Evolutionary conservation across 2,329 filamentous ascomycete genomes (phyloP).

Genomic region (Aspergillus eucalypticola): DNA sequence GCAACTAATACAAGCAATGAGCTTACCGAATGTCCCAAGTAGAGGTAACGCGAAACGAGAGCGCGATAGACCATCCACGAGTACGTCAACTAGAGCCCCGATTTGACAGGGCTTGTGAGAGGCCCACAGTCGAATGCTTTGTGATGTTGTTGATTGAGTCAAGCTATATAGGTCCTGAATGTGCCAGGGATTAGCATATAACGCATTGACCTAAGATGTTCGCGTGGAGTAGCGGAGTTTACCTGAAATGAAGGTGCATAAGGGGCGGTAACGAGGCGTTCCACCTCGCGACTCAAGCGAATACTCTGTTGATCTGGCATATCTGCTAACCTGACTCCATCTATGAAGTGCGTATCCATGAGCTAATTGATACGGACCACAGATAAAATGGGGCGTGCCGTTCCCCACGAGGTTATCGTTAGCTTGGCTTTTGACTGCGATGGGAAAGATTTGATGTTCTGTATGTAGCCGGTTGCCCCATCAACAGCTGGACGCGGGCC

Average conservation of each 20-base stretch:
- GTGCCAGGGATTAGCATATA: conserved; percentile 12
- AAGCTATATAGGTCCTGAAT: conserved; percentile 35
- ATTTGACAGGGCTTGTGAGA: conserved; percentile 53
- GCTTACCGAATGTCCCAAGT: conserved; percentile 50
- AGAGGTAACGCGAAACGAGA: conserved; percentile 55
- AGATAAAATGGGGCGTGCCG: not conserved
- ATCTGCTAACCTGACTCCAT: not conserved
- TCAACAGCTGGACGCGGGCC: conserved; percentile 14
- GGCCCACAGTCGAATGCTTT: conserved; percentile 49
- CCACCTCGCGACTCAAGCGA: conserved; percentile 44
- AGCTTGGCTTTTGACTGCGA: not conserved
- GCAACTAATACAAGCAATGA: not conserved
- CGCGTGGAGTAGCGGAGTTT: conserved; percentile 21
- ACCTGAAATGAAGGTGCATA: conserved; percentile 56
- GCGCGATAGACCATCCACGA: conserved; percentile 53
- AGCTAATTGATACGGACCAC: not conserved
- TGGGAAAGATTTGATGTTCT: conserved; percentile 13
- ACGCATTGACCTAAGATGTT: not conserved
- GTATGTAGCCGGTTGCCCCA: conserved; percentile 20
- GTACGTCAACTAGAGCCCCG: conserved; percentile 43
- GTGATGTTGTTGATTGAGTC: conserved; percentile 29
- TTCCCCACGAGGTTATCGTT: conserved; percentile 2
- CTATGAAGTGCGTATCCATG: not conserved
- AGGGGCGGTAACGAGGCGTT: conserved; percentile 49
- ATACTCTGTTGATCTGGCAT: conserved; percentile 28